A percentile compares a stretch with the other conserved stretches of the same genome.
Conservation (phyloP, 1,284 basidiomycete genomes). For the Amylostereum chailletii region DNA sequence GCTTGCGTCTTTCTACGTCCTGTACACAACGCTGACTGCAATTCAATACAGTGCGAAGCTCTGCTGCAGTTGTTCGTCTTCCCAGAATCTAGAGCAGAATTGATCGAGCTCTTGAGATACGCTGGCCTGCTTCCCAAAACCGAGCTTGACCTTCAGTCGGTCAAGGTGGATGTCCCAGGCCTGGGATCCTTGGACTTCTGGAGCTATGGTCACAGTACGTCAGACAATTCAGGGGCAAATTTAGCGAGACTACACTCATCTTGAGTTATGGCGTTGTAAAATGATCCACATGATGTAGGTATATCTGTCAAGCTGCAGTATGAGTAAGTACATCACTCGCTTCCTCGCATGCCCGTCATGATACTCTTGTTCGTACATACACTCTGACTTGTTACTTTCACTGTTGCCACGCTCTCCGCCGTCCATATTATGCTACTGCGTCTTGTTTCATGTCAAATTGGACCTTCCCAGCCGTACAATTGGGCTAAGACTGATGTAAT, state of each 20-base stretch:
- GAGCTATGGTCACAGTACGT: slow-evolving; percentile 16
- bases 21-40: slow-evolving; percentile 3
- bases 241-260: background rate
- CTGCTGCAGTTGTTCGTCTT: slow-evolving; percentile 55
- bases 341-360: no score
- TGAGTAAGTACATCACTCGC: no score
- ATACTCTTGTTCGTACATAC: no score
- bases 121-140: slow-evolving; percentile 36
- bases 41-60: slow-evolving; percentile 34
- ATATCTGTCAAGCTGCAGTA: no score
- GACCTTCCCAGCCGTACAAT: no score
- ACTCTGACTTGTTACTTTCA: no score
- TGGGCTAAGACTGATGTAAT: no score
- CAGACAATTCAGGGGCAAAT: background rate
- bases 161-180: background rate
- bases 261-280: slow-evolving; percentile 7
- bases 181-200: slow-evolving; percentile 21
- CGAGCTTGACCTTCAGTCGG: slow-evolving; percentile 15
- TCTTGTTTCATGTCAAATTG: no score
- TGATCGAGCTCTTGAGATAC: slow-evolving; percentile 41
- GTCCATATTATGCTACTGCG: no score
- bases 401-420: no score
- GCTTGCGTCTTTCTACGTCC: slow-evolving; percentile 2
- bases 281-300: background rate
- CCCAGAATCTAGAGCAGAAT: slow-evolving; percentile 61